Conservation (phyloP, 305 asterid genomes). For the Fraxinus velutina region DNA sequence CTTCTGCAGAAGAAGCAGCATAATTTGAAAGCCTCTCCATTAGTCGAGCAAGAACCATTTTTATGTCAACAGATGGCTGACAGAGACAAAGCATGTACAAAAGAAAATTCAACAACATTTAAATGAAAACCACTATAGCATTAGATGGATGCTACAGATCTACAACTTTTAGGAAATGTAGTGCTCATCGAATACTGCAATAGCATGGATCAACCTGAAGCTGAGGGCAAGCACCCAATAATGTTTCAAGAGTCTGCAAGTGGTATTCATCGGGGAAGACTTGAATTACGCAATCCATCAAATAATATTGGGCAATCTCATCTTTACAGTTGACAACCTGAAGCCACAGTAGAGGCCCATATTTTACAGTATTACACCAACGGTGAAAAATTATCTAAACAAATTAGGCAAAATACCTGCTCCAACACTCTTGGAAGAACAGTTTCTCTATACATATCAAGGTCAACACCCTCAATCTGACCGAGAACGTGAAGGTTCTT, state of each 20-base stretch:
- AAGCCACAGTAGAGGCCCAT: conserved; percentile 25
- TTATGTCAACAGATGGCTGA: conserved; percentile 89
- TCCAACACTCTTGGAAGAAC: conserved; percentile 96
- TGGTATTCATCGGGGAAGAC: conserved; percentile 98
- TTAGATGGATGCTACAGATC: conserved; percentile 15
- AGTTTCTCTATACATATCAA: conserved; percentile 82
- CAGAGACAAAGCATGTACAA: conserved; percentile 26
- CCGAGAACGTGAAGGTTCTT: conserved; percentile 96
- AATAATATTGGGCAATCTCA: conserved; percentile 85
- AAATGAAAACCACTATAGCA: conserved; percentile 14
- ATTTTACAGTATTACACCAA: conserved; percentile 12
- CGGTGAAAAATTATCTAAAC: conserved; percentile 10
- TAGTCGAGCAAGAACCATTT: conserved; percentile 88
- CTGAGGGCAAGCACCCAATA: conserved; percentile 93
- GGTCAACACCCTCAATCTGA: conserved; percentile 98
- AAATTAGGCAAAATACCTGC: conserved; percentile 57
- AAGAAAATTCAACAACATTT: conserved; percentile 20
- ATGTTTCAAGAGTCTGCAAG: conserved; percentile 88
- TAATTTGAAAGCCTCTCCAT: conserved; percentile 98
- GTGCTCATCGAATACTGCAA: conserved; percentile 14
- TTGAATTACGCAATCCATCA: conserved; percentile 99
- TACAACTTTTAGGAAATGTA: conserved; percentile 12
- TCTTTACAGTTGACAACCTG: conserved; percentile 98
- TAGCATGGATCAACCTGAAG: conserved; percentile 66
- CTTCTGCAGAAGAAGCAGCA: conserved; percentile 92